Evolutionary conservation across 2,329 filamentous ascomycete species (phyloP).

Genomic region (Ampelomyces quisqualis): DNA sequence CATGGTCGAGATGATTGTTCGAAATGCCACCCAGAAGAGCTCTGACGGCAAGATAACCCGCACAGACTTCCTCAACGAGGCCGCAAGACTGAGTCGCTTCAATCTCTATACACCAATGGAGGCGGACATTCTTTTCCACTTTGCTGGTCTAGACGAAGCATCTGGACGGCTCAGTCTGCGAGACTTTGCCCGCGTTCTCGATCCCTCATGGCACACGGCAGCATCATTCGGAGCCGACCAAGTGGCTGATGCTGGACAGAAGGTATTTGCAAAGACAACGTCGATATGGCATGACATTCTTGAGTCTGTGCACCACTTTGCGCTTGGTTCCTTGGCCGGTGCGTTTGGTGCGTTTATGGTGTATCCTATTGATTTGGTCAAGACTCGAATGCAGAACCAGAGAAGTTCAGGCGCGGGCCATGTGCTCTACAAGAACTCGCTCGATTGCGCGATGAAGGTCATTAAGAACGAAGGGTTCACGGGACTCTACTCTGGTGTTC

Average conservation of each 20-base stretch:
- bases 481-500: conserved; percentile 89
- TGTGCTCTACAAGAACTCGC: conserved; percentile 91
- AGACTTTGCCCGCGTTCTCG: conserved; percentile 93
- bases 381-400: conserved; percentile 98
- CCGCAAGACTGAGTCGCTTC: conserved; percentile 86
- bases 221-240: conserved; percentile 56
- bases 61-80: conserved; percentile 92
- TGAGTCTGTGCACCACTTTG: conserved; percentile 87
- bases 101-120: conserved; percentile 98
- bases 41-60: conserved; percentile 89
- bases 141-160: conserved; percentile 87
- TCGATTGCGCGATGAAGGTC: conserved; percentile 93
- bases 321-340: conserved; percentile 82
- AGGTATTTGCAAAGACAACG: conserved; percentile 57
- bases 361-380: conserved; percentile 97
- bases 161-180: conserved; percentile 77
- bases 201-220: conserved; percentile 81
- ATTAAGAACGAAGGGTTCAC: conserved; percentile 86
- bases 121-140: conserved; percentile 97
- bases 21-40: conserved; percentile 81
- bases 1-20: conserved; percentile 88
- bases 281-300: conserved; percentile 64
- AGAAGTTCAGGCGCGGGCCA: conserved; percentile 75
- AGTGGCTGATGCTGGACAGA: conserved; percentile 50
- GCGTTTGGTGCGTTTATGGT: conserved; percentile 99